Base-by-base conservation (phyloP, 164 flowering plant species). In the Malania oleifera region DNA sequence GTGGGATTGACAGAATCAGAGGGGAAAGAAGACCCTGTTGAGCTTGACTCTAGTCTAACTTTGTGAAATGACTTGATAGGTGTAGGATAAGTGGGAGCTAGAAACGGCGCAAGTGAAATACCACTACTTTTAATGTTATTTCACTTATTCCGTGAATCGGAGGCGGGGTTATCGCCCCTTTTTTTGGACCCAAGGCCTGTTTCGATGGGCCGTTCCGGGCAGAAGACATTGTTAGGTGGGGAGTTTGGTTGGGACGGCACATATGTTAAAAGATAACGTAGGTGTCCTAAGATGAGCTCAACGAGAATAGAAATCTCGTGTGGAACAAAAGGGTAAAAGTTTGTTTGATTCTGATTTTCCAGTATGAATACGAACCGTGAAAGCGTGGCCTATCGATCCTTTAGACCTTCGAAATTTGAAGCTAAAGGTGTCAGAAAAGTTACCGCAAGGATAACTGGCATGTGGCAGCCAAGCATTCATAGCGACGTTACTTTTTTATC, bases 141-240 rank as follows among this genome's bases (percentile, higher is more conserved):
- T n/a, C n/a, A n/a, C n/a, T n/a, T n/a, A n/a, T n/a, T n/a, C n/a
- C n/a, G n/a, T 20, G 6, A 44, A 20, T 44, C 5, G 4, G 8
- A 44, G 22, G 48, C 12, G 48, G 22, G 48, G 15, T n/a, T 14
- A 17, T 3, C 12, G 48, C 19, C 48, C 5, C 3, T 5, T 5
- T 20, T 44, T 44, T 44, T 44, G 19, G 48, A 44, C 48, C 23
- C 5, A 17, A 44, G 18, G 48, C 23, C 12, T 13, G 3, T 13
- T 3, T 14, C 4, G 3, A 13, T 14, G 15, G 3, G 48, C 48
- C 18, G 12, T 4, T 44, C 48, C 23, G 15, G 15, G 48, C 15
- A 13, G 48, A 44, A 44, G 48, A 44, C 48, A 44, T 44, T 44
- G 48, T 44, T 17, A 5, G 48, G 48, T 44, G 48, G 48, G 48